phyloP scores from a whole-genome alignment of 2,329 filamentous ascomycete species.

The Calonectria hawksworthii region DNA sequence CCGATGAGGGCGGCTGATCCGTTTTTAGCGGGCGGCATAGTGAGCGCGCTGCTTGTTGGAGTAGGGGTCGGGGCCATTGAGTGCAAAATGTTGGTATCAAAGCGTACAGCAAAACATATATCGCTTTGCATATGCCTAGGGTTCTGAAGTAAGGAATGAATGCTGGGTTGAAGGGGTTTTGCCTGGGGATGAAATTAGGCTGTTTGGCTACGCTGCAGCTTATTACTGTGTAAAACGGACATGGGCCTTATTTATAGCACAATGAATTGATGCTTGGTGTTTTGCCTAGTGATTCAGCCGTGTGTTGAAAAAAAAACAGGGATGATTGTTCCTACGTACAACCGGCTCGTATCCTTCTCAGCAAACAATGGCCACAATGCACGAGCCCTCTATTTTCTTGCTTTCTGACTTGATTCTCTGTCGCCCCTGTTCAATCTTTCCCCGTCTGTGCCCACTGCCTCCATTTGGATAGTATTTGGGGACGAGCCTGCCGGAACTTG shows the following conservation, averaged over 20 bases:
- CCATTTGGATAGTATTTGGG: not conserved
- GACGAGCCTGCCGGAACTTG: not conserved
- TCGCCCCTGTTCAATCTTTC: too few relatives aligned
- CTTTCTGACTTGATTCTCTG: not conserved
- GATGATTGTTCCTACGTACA: not conserved
- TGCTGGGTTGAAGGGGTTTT: not conserved
- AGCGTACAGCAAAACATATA: not conserved
- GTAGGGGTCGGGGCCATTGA: not conserved
- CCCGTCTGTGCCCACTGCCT: not conserved
- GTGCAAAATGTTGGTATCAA: not conserved
- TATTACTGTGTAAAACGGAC: not conserved
- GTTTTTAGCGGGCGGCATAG: not conserved
- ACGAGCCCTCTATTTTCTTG: not conserved
- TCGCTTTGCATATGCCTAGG: too few relatives aligned
- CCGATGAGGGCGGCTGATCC: conserved; percentile 12
- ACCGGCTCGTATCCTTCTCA: not conserved
- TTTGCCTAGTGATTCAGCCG: not conserved
- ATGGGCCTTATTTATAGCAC: not conserved
- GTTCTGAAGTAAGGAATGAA: not conserved
- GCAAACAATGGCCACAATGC: not conserved
- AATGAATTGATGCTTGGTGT: not conserved
- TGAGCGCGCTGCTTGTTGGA: not conserved
- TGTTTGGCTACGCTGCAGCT: not conserved
- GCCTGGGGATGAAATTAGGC: not conserved
- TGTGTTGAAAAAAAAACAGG: not conserved